These are phyloP conservation scores for Arabis alpina DNA, from an alignment of 345 rosid species.

Conservation along the genomic window DNA sequence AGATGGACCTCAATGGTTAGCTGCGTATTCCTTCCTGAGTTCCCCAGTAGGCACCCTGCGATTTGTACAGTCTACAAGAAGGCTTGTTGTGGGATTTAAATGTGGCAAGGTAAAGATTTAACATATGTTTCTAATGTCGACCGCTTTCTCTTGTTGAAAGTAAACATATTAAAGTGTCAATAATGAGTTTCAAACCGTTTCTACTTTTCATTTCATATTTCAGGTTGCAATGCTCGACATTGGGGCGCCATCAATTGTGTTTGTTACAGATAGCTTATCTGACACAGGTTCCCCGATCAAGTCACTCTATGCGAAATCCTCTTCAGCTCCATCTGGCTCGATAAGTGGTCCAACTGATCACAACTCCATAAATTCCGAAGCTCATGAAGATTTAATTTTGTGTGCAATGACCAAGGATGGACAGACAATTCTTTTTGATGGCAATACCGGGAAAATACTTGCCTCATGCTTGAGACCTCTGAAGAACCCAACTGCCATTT, in stretches of 20 bases:
- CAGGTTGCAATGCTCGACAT: slow-evolving; percentile 89
- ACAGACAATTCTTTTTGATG: slow-evolving; percentile 58
- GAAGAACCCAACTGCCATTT: slow-evolving; percentile 54
- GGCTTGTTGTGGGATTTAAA: slow-evolving; percentile 79
- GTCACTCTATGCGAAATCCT: slow-evolving; percentile 55
- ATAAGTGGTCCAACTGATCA: slow-evolving; percentile 42
- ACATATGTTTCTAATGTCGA: slow-evolving; percentile 25
- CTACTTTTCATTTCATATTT: slow-evolving; percentile 42
- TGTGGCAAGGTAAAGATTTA: slow-evolving; percentile 70
- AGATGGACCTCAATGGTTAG: slow-evolving; percentile 69
- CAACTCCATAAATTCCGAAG: slow-evolving; percentile 41
- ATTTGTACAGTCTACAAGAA: slow-evolving; percentile 57
- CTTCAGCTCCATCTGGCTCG: slow-evolving; percentile 42
- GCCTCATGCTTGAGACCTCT: slow-evolving; percentile 47
- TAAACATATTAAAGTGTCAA: slow-evolving; percentile 4
- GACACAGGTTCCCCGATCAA: slow-evolving; percentile 57
- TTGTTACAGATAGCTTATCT: slow-evolving; percentile 61
- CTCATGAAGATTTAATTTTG: slow-evolving; percentile 45
- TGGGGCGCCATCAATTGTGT: slow-evolving; percentile 58
- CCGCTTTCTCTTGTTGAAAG: slow-evolving; percentile 14
- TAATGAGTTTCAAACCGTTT: slow-evolving; percentile 25
- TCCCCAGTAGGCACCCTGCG: slow-evolving; percentile 62
- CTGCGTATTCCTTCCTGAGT: slow-evolving; percentile 62
- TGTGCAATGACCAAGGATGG: slow-evolving; percentile 71
- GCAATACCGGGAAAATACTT: slow-evolving; percentile 54